A percentile compares a stretch with the other conserved stretches of the same genome.
phyloP scores from a whole-genome alignment of 2,329 filamentous ascomycete genomes.

The Ceratocystis alfenasii region DNA sequence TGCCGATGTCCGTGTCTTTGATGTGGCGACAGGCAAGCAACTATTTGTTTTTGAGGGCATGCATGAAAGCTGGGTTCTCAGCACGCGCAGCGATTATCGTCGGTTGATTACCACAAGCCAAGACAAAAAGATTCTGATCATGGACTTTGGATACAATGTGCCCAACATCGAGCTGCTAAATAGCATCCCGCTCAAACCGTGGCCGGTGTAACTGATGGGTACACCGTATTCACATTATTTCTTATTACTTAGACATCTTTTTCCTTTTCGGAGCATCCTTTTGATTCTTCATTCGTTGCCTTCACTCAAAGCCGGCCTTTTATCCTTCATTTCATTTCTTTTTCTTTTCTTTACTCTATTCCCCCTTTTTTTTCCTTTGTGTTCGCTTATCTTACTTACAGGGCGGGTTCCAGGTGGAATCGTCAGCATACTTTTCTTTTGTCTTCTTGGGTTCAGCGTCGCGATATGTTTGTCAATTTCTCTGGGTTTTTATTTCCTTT shows the following conservation, averaged over 20 bases:
- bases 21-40: slow-evolving; percentile 66
- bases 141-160: slow-evolving; percentile 70
- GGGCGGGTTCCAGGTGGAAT: not conserved
- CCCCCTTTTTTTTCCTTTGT: slow-evolving; percentile 6
- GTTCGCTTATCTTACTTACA: slow-evolving; percentile 7
- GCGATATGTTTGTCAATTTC: not conserved
- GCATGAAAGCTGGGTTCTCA: slow-evolving; percentile 94
- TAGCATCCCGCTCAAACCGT: slow-evolving; percentile 27
- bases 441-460: slow-evolving; percentile 3
- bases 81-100: slow-evolving; percentile 89
- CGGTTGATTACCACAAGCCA: slow-evolving; percentile 91
- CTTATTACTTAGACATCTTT: not conserved
- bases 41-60: slow-evolving; percentile 82
- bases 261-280: not conserved
- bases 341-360: not conserved
- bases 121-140: slow-evolving; percentile 79
- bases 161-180: slow-evolving; percentile 46
- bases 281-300: slow-evolving; percentile 4
- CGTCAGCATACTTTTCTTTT: not conserved
- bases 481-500: not conserved
- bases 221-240: not conserved
- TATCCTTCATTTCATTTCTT: slow-evolving; percentile 1
- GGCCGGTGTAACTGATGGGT: not conserved
- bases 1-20: slow-evolving; percentile 87
- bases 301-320: not conserved